These are phyloP conservation scores for Quercus rubra DNA, from an alignment of 306 rosid species.

Conservation along the genomic window DNA sequence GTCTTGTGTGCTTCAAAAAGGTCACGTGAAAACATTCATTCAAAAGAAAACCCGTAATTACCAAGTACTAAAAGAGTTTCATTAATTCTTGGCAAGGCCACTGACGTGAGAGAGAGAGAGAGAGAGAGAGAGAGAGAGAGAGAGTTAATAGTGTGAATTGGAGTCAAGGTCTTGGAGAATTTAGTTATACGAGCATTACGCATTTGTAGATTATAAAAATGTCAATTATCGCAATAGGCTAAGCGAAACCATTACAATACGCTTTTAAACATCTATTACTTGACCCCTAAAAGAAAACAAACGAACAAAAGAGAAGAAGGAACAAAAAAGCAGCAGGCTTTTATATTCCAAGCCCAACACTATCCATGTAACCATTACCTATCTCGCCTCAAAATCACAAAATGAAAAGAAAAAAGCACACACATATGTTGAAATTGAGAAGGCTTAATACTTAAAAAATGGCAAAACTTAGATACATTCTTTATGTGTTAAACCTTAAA, in stretches of 20 bases:
- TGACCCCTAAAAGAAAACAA: background rate
- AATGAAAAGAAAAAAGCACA: constrained; percentile 1
- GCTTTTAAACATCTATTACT: background rate
- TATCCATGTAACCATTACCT: background rate
- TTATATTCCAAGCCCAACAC: background rate
- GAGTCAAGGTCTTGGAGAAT: background rate
- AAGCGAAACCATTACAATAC: background rate
- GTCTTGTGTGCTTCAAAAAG: no score
- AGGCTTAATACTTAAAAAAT: background rate
- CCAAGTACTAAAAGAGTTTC: no score
- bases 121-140: background rate
- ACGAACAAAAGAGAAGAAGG: background rate
- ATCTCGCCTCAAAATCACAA: background rate
- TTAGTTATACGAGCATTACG: background rate
- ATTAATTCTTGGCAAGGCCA: no score
- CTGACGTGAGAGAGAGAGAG: no score
- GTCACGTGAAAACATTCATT: no score
- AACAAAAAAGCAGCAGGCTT: background rate
- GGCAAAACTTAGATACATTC: no score
- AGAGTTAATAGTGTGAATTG: background rate
- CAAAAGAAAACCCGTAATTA: no score
- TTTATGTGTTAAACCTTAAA: no score
- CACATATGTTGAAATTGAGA: background rate
- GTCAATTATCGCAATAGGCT: background rate
- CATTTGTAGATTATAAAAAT: background rate